Evolutionary conservation across 768 basidiomycete species (phyloP), one percentile per base, ranked within the genome.

Genomic region (Pilatotrama ljubarskyi): DNA sequence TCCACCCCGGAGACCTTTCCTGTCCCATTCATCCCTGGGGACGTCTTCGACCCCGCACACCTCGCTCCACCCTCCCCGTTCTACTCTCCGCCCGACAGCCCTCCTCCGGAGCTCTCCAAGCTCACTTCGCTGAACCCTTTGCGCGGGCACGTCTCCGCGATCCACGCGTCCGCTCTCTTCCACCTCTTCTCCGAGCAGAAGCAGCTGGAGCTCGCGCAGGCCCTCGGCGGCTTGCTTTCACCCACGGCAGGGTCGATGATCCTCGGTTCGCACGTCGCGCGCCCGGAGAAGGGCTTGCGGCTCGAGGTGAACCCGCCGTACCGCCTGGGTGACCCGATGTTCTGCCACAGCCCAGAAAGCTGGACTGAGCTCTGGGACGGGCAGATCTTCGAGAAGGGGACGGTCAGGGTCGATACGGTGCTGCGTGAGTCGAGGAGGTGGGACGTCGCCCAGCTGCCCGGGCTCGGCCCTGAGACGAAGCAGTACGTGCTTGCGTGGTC

Each of bases 131-230:
- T 85, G 35, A 81, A 72, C 26, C 76, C 77, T 11, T 70, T 84
- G 13, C 79, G 68, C 49, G 79, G 82, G 9, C 77, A 73, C 40
- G 69, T 83, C 48, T 78, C 80, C 7, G 78, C 70, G 2, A 79
- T 85, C n/a, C 77, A 82, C 64, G 76, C 77, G 3, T 71, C 75
- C n/a, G 70, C 78, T 5, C 72, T 84, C 68, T 84, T 86, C 60
- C 72, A 76, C 66, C 63, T 83, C n/a, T 83, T 84, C 64, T 61
- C 64, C 51, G 69, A 74, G 51, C 70, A 61, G 10, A 50, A 65
- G 24, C 81, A 83, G 61, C 56, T 69, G 6, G 64, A 74, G 43
- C 68, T 83, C 26, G 81, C 77, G 3, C 72, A 67, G 14, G 69
- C 71, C 8, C 62, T 81, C 13, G 78, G 76, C 0, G 70, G 70